Percentiles rank a stretch among this genome's conserved stretches.
phyloP scores from a whole-genome alignment of 1,284 basidiomycete genomes.

The Ganoderma leucocontextum region DNA sequence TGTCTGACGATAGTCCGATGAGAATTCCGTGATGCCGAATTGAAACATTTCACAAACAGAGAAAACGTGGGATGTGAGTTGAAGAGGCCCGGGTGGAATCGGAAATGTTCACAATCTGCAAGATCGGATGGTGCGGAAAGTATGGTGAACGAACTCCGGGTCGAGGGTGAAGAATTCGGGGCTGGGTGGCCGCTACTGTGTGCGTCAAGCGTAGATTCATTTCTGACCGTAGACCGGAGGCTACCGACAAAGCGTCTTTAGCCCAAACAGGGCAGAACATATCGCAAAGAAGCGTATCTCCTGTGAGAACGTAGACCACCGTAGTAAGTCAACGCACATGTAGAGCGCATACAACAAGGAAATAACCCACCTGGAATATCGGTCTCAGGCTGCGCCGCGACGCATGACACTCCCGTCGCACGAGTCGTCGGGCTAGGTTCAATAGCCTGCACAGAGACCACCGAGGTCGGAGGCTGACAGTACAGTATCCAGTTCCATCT shows the following conservation, averaged over 20 bases:
- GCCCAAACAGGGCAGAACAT: neutral
- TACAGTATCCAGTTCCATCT: neutral
- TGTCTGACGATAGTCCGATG: neutral
- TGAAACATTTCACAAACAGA: neutral
- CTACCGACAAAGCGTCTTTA: neutral
- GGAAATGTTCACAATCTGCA: neutral
- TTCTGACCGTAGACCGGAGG: neutral
- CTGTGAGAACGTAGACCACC: neutral
- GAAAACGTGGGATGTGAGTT: neutral
- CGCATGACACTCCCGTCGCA: neutral
- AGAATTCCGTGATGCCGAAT: neutral
- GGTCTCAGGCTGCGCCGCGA: neutral
- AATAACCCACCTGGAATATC: neutral
- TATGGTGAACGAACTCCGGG: neutral
- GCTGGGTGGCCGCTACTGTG: neutral
- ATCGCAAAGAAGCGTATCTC: neutral
- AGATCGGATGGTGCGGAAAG: neutral
- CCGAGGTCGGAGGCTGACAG: constrained; percentile 7
- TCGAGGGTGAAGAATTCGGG: neutral
- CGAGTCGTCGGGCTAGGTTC: neutral
- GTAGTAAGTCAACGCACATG: neutral
- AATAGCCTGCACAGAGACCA: neutral
- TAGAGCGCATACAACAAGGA: neutral
- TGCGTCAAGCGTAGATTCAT: neutral
- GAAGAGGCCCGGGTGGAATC: constrained; percentile 2